A percentile compares a stretch with the other conserved stretches of the same genome.
Conservation (phyloP, 192 early-diverging fungal genomes). For the Chytriomyces sp. region DNA sequence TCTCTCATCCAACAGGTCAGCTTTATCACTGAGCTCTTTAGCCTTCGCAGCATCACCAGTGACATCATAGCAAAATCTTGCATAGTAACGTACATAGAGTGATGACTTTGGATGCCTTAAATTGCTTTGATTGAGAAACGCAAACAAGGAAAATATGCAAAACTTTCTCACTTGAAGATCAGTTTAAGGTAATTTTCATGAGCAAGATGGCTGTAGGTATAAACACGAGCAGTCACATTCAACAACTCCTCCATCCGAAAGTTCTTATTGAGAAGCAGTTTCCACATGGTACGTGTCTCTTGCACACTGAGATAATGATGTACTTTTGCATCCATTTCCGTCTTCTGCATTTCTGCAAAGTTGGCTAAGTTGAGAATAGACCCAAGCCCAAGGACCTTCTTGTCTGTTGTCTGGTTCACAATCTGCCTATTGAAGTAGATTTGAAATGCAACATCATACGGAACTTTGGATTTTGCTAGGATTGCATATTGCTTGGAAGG, state of each 20-base stretch:
- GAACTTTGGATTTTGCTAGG: not conserved
- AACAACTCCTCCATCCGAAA: constrained; percentile 13
- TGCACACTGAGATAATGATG: constrained; percentile 10
- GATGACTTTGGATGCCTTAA: constrained; percentile 2
- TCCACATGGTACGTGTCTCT: constrained; percentile 20
- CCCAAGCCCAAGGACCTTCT: not conserved
- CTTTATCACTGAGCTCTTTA: not conserved
- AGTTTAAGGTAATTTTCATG: constrained; percentile 13
- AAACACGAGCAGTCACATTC: not conserved
- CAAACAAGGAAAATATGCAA: not conserved
- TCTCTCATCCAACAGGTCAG: not conserved
- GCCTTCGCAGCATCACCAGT: not conserved
- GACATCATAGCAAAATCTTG: constrained; percentile 24
- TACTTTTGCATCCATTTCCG: constrained; percentile 20
- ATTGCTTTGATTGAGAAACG: not conserved
- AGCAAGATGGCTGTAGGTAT: not conserved
- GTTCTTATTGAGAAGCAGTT: not conserved
- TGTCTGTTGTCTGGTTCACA: not conserved
- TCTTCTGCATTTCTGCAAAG: constrained; percentile 16
- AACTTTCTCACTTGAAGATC: not conserved
- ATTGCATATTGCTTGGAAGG: not conserved
- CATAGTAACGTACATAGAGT: constrained; percentile 4
- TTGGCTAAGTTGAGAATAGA: not conserved
- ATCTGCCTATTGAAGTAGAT: constrained; percentile 19
- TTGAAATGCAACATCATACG: constrained; percentile 19